A percentile compares a stretch with the other conserved stretches of the same genome.
phyloP scores from a whole-genome alignment of 495 filamentous ascomycete species.

The Podospora pseudocomata region DNA sequence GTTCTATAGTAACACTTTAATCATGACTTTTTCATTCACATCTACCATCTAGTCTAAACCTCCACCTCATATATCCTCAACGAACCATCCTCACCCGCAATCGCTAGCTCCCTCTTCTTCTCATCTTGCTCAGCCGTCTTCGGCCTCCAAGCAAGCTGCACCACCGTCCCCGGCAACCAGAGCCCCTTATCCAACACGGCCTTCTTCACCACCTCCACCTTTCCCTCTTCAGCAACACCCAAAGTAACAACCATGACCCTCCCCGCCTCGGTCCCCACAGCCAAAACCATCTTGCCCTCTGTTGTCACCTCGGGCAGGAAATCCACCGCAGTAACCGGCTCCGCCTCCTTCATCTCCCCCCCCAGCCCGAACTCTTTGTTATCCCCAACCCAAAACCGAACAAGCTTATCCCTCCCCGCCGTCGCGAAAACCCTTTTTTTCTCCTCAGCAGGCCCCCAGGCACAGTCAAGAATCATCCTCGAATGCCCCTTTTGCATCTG shows the following conservation, averaged over 20 bases:
- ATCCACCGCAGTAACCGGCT: conserved; percentile 73
- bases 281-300: conserved; percentile 51
- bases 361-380: conserved; percentile 32
- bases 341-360: conserved; percentile 27
- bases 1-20: too few relatives aligned
- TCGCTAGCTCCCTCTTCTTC: conserved; percentile 57
- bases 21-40: not conserved
- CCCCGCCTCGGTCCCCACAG: conserved; percentile 63
- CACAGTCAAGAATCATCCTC: conserved; percentile 81
- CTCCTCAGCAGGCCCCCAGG: conserved; percentile 62
- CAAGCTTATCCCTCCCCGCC: conserved; percentile 77
- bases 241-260: conserved; percentile 45
- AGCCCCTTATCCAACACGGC: conserved; percentile 42
- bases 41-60: conserved; percentile 5
- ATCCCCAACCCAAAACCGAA: conserved; percentile 68
- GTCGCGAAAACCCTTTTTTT: conserved; percentile 64
- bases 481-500: conserved; percentile 80
- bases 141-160: conserved; percentile 77
- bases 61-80: conserved; percentile 65
- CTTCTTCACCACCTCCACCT: conserved; percentile 43
- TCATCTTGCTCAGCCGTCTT: conserved; percentile 18
- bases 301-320: conserved; percentile 46
- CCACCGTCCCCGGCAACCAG: conserved; percentile 69
- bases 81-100: conserved; percentile 81
- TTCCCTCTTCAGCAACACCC: conserved; percentile 27